Base-by-base conservation (phyloP, 495 filamentous ascomycete genomes). In the Xylaria nigripes region DNA sequence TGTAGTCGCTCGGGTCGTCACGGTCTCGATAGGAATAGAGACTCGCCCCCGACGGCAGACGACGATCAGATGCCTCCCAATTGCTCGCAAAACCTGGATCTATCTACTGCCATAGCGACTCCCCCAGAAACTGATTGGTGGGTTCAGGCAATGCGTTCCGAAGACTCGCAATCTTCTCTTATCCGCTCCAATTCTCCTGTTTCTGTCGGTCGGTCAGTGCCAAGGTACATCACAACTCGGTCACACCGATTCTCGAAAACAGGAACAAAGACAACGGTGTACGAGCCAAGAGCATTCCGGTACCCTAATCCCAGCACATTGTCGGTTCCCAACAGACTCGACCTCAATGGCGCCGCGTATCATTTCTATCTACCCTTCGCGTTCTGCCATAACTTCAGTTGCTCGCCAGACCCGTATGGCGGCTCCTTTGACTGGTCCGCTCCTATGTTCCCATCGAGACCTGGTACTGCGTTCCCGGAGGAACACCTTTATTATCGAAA, bases 21-120 rank as follows among this genome's bases (percentile, higher is more conserved):
- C 13, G 61, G 63, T 42, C 55, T 63, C 45, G 63, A 66, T 48
- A 61, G 63, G 22, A 64, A 63, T 27, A 50, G 61, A 46, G 63
- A 66, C 48, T 61, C 53, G 48, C 63, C 58, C 49, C 22, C 58
- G 45, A 58, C 55, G 27, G 44, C 48, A 0, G 51, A 53, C 21
- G 48, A 47, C 29, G 45, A 36, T 9, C 63, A 48, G 19, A 36
- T 52, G 16, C 25, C 50, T n/a, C 54, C 56, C 25, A 49, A 23
- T 22, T 29, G 29, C 21, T 47, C 53, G 21, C 45, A 45, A 8
- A 42, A 23, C 16, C 56, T 56, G 18, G 50, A 34, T 36, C 21
- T 30, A 15, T 25, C 57, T 16, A 15, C n/a, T n/a, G n/a, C 46
- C 12, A 34, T 27, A 6, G 45, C 50, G 15, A 27, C 50, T 30